phyloP scores from a whole-genome alignment of 2,329 filamentous ascomycete species.

The Aciculosporium take region DNA sequence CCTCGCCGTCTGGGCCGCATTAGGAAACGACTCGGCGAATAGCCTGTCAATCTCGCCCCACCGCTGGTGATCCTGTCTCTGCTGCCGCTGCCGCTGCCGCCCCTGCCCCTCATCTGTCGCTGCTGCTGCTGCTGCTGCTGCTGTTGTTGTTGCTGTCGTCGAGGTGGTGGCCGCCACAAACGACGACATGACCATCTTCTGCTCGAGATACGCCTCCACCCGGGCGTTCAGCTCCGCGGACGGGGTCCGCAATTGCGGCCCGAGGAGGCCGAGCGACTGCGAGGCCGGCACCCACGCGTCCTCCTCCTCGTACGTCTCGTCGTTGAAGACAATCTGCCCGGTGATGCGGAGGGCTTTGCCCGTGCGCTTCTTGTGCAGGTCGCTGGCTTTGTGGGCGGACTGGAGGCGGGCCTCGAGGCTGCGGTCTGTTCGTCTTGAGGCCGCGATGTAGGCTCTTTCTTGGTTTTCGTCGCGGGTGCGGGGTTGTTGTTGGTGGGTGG shows the following conservation, averaged over 20 bases:
- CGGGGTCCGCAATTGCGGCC: not conserved
- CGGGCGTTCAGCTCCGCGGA: not conserved
- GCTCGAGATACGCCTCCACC: conserved; percentile 1
- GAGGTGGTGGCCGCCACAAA: not conserved
- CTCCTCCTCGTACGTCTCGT: conserved; percentile 94
- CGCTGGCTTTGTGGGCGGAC: conserved; percentile 76
- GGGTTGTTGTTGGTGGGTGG: not conserved
- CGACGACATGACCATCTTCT: not conserved
- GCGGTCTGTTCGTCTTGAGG: conserved; percentile 73
- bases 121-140: not conserved
- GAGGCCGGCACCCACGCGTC: conserved; percentile 38
- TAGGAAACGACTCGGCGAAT: conserved; percentile 1
- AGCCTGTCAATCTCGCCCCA: conserved; percentile 2
- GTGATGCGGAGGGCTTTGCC: conserved; percentile 70
- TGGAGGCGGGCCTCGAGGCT: conserved; percentile 78
- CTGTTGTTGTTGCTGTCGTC: too few relatives aligned
- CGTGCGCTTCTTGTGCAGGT: conserved; percentile 78
- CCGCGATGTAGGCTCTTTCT: conserved; percentile 81
- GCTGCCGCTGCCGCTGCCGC: not conserved
- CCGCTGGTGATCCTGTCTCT: not conserved
- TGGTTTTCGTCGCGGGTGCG: conserved; percentile 51
- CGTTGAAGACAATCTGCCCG: conserved; percentile 72
- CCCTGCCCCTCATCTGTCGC: not conserved
- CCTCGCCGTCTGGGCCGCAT: conserved; percentile 1
- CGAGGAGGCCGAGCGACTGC: not conserved